phyloP scores from a whole-genome alignment of 805 yeast species.

The Wickerhamiella australiensis region DNA sequence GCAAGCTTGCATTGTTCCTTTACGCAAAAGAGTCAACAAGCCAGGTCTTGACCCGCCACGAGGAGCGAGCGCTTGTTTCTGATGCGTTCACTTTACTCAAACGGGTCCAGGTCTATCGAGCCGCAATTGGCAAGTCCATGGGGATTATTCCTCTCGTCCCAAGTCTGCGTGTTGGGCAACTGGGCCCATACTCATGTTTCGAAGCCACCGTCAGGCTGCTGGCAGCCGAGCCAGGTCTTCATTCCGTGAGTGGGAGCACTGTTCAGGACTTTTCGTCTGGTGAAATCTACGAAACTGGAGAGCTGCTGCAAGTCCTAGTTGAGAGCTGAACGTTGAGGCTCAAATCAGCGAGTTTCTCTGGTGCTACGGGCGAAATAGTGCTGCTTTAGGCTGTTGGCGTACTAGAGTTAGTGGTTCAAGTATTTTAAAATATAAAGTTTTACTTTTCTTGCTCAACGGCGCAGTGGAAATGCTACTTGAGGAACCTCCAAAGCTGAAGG shows the following conservation, averaged over 20 bases:
- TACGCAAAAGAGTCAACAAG: slow-evolving; percentile 26
- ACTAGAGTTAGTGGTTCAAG: too few relatives aligned
- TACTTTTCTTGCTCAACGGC: too few relatives aligned
- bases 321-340: too few relatives aligned
- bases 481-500: too few relatives aligned
- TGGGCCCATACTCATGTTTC: slow-evolving; percentile 49
- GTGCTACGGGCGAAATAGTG: too few relatives aligned
- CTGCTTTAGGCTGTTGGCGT: too few relatives aligned
- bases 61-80: slow-evolving; percentile 16
- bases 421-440: too few relatives aligned
- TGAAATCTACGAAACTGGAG: slow-evolving; percentile 59
- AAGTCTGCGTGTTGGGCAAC: slow-evolving; percentile 50
- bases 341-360: too few relatives aligned
- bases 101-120: slow-evolving; percentile 10
- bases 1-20: slow-evolving; percentile 42
- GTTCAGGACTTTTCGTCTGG: slow-evolving; percentile 52
- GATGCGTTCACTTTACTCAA: slow-evolving; percentile 12
- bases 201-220: slow-evolving; percentile 51
- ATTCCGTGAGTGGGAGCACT: slow-evolving; percentile 50
- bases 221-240: slow-evolving; percentile 55
- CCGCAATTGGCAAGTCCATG: slow-evolving; percentile 24
- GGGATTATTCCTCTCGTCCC: slow-evolving; percentile 56
- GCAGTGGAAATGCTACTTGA: too few relatives aligned
- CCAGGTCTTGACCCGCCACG: slow-evolving; percentile 4
- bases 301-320: slow-evolving; percentile 56